Conservation (phyloP, 345 rosid species). For the Reutealis trisperma region DNA sequence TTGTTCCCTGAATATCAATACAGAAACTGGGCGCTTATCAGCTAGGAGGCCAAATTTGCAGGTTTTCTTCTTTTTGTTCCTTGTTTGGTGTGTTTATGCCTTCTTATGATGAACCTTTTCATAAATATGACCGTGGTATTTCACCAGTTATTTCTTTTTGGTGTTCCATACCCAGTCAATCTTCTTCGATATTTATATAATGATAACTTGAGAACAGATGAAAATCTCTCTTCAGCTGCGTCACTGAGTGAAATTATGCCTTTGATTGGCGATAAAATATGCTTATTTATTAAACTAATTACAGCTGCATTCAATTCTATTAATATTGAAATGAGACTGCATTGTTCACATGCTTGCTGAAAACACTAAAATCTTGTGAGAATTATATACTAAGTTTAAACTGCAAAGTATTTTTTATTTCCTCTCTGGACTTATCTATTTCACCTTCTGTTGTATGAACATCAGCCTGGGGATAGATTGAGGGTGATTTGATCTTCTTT, state of each 20-base stretch:
- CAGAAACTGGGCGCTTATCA: conserved; percentile 97
- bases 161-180: not conserved
- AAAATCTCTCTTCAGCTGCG: conserved; percentile 4
- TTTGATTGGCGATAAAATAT: not conserved
- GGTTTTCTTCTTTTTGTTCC: conserved; percentile 40
- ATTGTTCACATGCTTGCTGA: not conserved
- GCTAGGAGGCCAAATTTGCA: conserved; percentile 98
- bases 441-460: not conserved
- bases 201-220: not conserved
- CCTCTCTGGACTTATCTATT: not conserved
- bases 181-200: not conserved
- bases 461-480: not conserved
- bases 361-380: not conserved
- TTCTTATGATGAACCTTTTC: too few species aligned
- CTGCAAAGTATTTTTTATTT: not conserved
- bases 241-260: not conserved
- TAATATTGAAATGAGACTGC: not conserved
- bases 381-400: conserved; percentile 9
- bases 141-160: not conserved
- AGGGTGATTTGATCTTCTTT: not conserved
- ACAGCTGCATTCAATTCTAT: not conserved
- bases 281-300: conserved; percentile 2
- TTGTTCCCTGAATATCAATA: conserved; percentile 95
- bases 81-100: not conserved
- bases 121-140: too few species aligned